Percentiles rank a stretch among this genome's conserved stretches.
phyloP scores from a whole-genome alignment of 768 basidiomycete genomes.

The Baorangia bicolor region DNA sequence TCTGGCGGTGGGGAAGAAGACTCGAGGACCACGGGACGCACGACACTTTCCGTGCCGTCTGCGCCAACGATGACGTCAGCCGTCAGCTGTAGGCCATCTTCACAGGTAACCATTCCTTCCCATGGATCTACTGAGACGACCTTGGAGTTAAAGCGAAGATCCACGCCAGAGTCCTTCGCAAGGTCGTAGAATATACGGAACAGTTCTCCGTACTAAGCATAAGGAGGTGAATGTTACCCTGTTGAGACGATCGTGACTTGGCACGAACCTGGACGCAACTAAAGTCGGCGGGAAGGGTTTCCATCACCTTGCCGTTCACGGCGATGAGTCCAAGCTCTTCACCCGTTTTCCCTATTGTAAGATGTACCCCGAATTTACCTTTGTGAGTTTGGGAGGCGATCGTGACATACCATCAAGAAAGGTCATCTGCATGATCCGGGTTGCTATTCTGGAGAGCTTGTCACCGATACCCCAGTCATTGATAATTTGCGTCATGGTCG shows the following conservation, averaged over 20 bases:
- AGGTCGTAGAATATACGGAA: conserved; percentile 47
- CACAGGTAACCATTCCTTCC: conserved; percentile 29
- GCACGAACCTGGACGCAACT: conserved; percentile 43
- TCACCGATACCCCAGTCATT: conserved; percentile 53
- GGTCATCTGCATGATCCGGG: conserved; percentile 13
- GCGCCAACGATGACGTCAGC: conserved; percentile 61
- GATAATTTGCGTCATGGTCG: conserved; percentile 56
- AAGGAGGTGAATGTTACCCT: not conserved
- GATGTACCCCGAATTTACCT: not conserved
- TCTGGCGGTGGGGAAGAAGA: conserved; percentile 4
- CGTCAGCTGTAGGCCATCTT: conserved; percentile 40
- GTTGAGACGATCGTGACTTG: not conserved
- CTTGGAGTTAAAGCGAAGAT: conserved; percentile 41
- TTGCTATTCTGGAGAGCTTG: conserved; percentile 35
- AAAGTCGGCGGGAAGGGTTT: conserved; percentile 46
- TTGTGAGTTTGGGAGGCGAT: too few species aligned
- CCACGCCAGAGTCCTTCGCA: conserved; percentile 46
- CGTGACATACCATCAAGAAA: conserved; percentile 18
- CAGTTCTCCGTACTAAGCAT: conserved; percentile 50
- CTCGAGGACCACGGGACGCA: conserved; percentile 35
- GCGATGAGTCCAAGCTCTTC: conserved; percentile 43
- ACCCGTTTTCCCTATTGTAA: conserved; percentile 38
- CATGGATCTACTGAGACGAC: conserved; percentile 38
- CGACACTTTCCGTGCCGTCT: conserved; percentile 53
- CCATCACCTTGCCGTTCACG: conserved; percentile 44